Evolutionary conservation across 108 stramenopile species (phyloP).

Genomic region (Stephanodiscus triporus): DNA sequence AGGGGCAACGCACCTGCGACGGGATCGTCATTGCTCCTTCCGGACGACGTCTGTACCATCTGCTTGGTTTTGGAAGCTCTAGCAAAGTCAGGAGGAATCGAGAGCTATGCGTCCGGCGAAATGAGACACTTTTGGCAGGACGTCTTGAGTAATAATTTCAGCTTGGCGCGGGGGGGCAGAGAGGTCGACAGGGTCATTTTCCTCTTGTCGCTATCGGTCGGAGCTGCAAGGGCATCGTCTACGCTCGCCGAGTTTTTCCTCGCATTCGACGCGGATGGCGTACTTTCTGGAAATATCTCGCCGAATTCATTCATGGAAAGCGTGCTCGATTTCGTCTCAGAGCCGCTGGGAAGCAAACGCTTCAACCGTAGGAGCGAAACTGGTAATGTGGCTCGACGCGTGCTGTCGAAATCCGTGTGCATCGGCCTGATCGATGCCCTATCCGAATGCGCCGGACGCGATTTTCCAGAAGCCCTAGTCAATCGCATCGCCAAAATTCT

Average conservation of each 20-base stretch:
- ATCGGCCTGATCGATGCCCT: slow-evolving; percentile 16
- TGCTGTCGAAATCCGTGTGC: slow-evolving; percentile 1
- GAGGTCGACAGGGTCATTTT: slow-evolving; percentile 11
- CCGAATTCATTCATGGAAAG: slow-evolving; percentile 15
- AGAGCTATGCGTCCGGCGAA: neutral
- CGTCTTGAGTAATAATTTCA: slow-evolving; percentile 13
- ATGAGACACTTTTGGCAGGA: slow-evolving; percentile 32
- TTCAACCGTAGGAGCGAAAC: neutral
- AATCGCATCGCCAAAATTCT: slow-evolving; percentile 13
- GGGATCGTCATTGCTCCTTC: neutral
- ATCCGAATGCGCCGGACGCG: neutral
- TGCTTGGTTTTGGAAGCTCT: slow-evolving; percentile 25
- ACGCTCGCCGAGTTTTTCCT: slow-evolving; percentile 10
- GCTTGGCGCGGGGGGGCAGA: neutral
- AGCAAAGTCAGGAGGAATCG: slow-evolving; percentile 13
- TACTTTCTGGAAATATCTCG: neutral
- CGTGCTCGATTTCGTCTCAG: slow-evolving; percentile 7
- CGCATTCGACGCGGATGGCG: slow-evolving; percentile 6
- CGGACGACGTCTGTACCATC: slow-evolving; percentile 12
- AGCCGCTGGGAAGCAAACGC: neutral
- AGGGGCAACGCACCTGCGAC: slow-evolving; percentile 1
- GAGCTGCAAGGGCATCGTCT: slow-evolving; percentile 21
- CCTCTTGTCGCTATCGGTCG: slow-evolving; percentile 18
- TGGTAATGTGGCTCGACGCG: neutral
- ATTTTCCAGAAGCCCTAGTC: slow-evolving; percentile 26